Conservation (phyloP, 768 basidiomycete species). For the Cyathus striatus region DNA sequence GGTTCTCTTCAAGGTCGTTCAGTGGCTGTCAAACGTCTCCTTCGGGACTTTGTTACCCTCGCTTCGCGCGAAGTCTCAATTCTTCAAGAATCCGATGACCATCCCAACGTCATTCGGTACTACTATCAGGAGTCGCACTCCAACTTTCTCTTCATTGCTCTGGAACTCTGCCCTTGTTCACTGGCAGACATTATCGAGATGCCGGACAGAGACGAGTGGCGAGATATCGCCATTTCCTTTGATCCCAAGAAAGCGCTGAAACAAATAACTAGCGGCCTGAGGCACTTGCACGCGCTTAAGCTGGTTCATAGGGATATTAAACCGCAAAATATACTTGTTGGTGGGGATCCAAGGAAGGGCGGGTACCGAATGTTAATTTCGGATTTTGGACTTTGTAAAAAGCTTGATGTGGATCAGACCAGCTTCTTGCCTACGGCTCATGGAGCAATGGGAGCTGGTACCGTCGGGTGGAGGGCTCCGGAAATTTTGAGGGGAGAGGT, state of each 20-base stretch:
- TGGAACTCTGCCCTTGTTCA: constrained; percentile 90
- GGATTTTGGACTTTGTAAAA: constrained; percentile 96
- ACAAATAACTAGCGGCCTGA: constrained; percentile 83
- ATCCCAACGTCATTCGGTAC: constrained; percentile 97
- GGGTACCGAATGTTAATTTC: constrained; percentile 85
- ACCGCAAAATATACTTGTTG: constrained; percentile 91
- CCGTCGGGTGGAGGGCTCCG: constrained; percentile 96
- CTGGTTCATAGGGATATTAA: constrained; percentile 99
- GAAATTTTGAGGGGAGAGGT: constrained; percentile 95
- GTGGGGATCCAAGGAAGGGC: constrained; percentile 25
- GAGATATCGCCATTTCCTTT: constrained; percentile 74
- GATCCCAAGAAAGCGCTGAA: constrained; percentile 84
- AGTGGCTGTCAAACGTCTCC: constrained; percentile 95
- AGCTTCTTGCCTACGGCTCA: constrained; percentile 92
- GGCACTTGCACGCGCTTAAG: constrained; percentile 89
- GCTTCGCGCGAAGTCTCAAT: constrained; percentile 91
- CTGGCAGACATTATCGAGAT: constrained; percentile 84
- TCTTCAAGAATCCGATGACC: constrained; percentile 95
- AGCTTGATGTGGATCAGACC: constrained; percentile 92
- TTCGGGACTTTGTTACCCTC: constrained; percentile 93
- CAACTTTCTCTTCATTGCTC: constrained; percentile 95
- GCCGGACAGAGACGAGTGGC: constrained; percentile 61
- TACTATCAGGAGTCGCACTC: constrained; percentile 94
- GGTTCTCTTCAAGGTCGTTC: constrained; percentile 96
- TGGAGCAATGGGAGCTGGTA: constrained; percentile 86